These are phyloP conservation scores for Thelonectria discophora DNA, from an alignment of 2,329 filamentous ascomycete genomes.

Conservation along the genomic window DNA sequence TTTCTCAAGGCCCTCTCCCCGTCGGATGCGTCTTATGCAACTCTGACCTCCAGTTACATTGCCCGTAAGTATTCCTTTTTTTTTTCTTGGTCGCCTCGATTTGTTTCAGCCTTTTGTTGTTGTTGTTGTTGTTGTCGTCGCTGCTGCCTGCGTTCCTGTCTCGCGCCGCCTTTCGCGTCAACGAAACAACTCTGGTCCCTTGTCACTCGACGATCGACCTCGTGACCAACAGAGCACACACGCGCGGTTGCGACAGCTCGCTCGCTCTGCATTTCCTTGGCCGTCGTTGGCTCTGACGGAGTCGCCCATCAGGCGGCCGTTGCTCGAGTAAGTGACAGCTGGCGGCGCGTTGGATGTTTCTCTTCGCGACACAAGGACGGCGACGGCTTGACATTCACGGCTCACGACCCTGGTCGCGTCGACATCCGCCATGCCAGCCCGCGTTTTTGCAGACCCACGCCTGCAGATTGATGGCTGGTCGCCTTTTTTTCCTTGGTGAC, in stretches of 20 bases:
- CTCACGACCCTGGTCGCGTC: conserved; percentile 41
- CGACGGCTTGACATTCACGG: conserved; percentile 24
- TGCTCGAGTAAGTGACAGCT: conserved; percentile 13
- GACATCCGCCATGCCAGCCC: conserved; percentile 26
- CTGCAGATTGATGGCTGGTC: conserved; percentile 34
- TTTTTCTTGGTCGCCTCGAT: conserved; percentile 15
- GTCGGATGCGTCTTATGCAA: conserved; percentile 39
- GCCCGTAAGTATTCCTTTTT: conserved; percentile 48
- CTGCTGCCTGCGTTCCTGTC: conserved; percentile 27
- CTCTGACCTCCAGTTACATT: conserved; percentile 43
- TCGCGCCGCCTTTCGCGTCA: conserved; percentile 35
- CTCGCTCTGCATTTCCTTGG: conserved; percentile 6
- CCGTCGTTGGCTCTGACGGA: conserved; percentile 9
- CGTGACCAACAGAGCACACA: conserved; percentile 19
- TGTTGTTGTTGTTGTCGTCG: neutral
- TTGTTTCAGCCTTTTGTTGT: conserved; percentile 30
- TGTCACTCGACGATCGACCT: conserved; percentile 20
- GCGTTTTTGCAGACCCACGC: conserved; percentile 40
- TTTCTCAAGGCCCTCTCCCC: conserved; percentile 34
- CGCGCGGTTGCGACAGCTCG: conserved; percentile 14
- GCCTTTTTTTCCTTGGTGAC: conserved; percentile 16
- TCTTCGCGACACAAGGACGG: conserved; percentile 26
- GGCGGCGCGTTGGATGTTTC: conserved; percentile 15
- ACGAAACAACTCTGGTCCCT: conserved; percentile 15
- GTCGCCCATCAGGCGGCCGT: conserved; percentile 10